phyloP scores from a whole-genome alignment of 2,329 filamentous ascomycete species.

The Lasiodiplodia citricola region DNA sequence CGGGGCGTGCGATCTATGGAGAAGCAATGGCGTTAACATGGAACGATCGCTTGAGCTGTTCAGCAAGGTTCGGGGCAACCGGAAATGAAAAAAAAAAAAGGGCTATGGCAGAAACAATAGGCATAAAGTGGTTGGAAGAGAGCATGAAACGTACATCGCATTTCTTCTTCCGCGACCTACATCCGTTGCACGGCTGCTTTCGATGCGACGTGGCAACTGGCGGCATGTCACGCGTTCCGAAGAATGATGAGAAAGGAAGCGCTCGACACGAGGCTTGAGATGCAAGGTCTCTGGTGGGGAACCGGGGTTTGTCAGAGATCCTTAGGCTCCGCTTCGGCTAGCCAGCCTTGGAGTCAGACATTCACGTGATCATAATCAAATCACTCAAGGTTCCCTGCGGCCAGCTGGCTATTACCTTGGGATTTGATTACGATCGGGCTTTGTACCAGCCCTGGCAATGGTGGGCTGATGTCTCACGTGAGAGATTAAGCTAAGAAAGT shows the following conservation, averaged over 20 bases:
- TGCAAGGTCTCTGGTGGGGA: constrained; percentile 9
- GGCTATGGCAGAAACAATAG: background rate
- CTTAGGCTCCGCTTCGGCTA: constrained; percentile 3
- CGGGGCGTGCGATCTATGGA: background rate
- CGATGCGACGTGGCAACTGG: constrained; percentile 35
- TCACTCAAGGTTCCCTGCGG: background rate
- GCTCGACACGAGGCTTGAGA: background rate
- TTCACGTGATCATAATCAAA: background rate
- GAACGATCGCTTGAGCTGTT: background rate
- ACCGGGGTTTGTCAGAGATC: constrained; percentile 19
- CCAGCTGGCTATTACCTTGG: background rate
- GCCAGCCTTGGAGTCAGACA: background rate
- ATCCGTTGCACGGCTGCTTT: constrained; percentile 41
- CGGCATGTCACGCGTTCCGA: constrained; percentile 28
- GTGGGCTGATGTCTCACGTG: background rate
- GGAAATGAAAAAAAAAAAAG: constrained; percentile 5
- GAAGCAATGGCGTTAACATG: background rate
- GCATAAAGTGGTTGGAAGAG: background rate
- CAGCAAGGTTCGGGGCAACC: background rate
- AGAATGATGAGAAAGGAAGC: background rate
- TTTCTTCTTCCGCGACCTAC: constrained; percentile 41
- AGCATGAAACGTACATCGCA: constrained; percentile 35
- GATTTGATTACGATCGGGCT: background rate
- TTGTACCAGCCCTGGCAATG: background rate
- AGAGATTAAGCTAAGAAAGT: background rate